Base-by-base conservation (phyloP, 805 yeast genomes). In the Kodamaea neixiangensis region DNA sequence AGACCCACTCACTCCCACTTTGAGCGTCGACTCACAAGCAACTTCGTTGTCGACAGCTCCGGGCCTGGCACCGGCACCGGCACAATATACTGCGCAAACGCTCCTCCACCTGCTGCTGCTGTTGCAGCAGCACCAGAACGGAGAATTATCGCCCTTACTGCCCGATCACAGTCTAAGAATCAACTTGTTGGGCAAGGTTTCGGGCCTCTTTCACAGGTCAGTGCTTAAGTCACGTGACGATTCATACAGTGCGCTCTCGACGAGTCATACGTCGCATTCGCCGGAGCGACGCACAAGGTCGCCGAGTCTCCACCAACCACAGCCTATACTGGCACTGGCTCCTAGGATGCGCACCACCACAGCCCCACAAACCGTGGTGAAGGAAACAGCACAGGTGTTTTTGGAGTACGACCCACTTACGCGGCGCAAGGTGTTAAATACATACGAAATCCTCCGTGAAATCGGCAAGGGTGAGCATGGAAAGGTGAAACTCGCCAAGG, bases 401-500 rank as follows among this genome's bases (percentile, higher is more conserved):
- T 78, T 93, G 35, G 96, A 92, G 58, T 91, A 89, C 69, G 97
- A 94, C 66, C 97, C 98, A 0, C 79, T 87, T 3, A 83, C 86
- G 1, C 84, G 86, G 54, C 81, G 94, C 46, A 88, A 92, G 64
- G 83, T 86, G 33, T 76, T 94, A 54, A 94, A 94, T 69, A 84
- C 96, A 0, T 94, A 92, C 65, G 99, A 94, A 67, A 88, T 94
- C 34, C 69, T 91, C 25, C 77, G 80, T 20, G 97, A 92, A 69
- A 76, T 94, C 22, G 99, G 99, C 9, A 78, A 88, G 33, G 99
- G 99, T n/a, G 97, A 92, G 66, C 98, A 93, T 69, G 98, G 99
- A n/a, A 93, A 90, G 66, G 99, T 94, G 40, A 94, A 94, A 66
- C 76, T 94, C 15, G 99, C 96, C 0, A 80, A 80, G 53, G 93